These are phyloP conservation scores for Leccinum disarticulatum DNA, from an alignment of 768 basidiomycete genomes.

Conservation along the genomic window DNA sequence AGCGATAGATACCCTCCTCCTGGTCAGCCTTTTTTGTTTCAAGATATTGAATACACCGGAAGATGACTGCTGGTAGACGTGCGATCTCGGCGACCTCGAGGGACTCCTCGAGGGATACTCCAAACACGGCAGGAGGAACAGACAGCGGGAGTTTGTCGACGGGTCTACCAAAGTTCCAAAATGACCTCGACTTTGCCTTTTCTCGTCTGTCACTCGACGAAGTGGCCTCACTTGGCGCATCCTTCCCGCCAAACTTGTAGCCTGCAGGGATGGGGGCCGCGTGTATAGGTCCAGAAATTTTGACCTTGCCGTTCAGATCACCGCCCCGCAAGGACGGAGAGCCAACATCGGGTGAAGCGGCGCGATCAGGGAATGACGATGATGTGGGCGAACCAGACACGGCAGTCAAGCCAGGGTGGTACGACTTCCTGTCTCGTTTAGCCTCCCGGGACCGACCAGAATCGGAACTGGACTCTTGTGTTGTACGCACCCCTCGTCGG, in stretches of 20 bases:
- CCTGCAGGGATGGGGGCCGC: conserved; percentile 84
- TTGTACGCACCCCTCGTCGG: conserved; percentile 28
- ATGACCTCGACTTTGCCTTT: conserved; percentile 89
- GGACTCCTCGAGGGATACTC: conserved; percentile 82
- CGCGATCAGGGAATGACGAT: conserved; percentile 35
- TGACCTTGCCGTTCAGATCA: conserved; percentile 64
- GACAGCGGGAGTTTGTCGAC: conserved; percentile 43
- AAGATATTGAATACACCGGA: conserved; percentile 92
- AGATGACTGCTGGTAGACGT: conserved; percentile 90
- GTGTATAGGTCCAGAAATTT: conserved; percentile 87
- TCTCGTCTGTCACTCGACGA: conserved; percentile 69
- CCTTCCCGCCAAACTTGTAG: conserved; percentile 88
- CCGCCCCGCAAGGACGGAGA: conserved; percentile 49
- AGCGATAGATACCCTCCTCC: conserved; percentile 96
- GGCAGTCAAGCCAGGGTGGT: conserved; percentile 55
- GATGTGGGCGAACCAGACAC: conserved; percentile 48
- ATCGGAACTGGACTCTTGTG: conserved; percentile 51
- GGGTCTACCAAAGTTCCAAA: conserved; percentile 88
- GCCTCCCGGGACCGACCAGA: conserved; percentile 49
- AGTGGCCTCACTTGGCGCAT: conserved; percentile 45
- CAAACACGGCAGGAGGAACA: conserved; percentile 78
- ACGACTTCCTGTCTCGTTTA: conserved; percentile 59
- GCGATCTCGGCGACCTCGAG: conserved; percentile 88
- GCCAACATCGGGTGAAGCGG: conserved; percentile 49
- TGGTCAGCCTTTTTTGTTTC: conserved; percentile 92